phyloP scores from a whole-genome alignment of 805 yeast species.

The Candida lessepsii region DNA sequence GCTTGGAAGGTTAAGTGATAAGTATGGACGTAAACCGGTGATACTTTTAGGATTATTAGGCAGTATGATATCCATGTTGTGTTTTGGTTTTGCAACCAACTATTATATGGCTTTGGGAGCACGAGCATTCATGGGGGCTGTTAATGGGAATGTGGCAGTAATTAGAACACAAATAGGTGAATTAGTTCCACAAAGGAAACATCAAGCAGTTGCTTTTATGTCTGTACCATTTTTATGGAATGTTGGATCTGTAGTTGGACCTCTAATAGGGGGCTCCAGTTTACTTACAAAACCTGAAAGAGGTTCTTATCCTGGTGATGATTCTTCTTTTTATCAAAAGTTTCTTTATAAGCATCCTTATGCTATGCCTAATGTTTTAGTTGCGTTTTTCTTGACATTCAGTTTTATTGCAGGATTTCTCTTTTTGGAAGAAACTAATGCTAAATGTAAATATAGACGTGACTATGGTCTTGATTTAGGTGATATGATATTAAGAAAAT shows the following conservation, averaged over 20 bases:
- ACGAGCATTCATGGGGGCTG: constrained; percentile 52
- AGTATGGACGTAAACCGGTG: constrained; percentile 57
- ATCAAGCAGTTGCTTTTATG: constrained; percentile 62
- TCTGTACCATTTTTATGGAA: constrained; percentile 62
- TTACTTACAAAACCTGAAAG: constrained; percentile 45
- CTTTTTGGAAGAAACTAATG: constrained; percentile 37
- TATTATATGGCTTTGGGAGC: constrained; percentile 54
- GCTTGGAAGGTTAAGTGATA: constrained; percentile 60
- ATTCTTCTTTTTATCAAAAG: constrained; percentile 18
- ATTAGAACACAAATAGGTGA: constrained; percentile 63
- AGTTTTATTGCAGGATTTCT: constrained; percentile 28
- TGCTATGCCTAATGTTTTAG: constrained; percentile 36
- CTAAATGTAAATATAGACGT: constrained; percentile 18
- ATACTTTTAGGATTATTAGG: constrained; percentile 54
- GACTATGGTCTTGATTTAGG: constrained; percentile 36
- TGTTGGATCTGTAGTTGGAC: constrained; percentile 60
- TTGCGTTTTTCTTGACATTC: constrained; percentile 23
- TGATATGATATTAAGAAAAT: constrained; percentile 22
- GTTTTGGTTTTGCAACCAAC: constrained; percentile 55
- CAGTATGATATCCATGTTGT: constrained; percentile 43
- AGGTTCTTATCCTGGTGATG: constrained; percentile 2
- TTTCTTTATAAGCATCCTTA: constrained; percentile 31
- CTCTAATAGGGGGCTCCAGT: constrained; percentile 53
- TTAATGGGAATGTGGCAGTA: constrained; percentile 66
- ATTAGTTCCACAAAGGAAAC: constrained; percentile 51